These are phyloP conservation scores for Hymenoscyphus fructigenus DNA, from an alignment of 2,329 filamentous ascomycete species.

Conservation along the genomic window DNA sequence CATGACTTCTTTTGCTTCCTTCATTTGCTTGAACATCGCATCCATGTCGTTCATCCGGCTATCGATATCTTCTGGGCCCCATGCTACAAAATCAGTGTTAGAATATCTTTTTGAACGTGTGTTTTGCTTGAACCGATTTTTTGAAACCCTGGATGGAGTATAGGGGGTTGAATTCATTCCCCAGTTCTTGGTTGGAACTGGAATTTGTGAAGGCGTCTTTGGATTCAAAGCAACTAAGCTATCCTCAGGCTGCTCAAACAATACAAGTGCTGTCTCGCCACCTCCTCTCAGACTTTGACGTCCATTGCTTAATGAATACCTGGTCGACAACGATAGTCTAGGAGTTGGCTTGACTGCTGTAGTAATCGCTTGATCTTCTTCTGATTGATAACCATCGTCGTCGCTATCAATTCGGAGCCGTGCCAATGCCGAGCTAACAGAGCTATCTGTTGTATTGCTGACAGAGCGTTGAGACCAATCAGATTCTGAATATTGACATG, in stretches of 20 bases:
- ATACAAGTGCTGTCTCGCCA: conserved; percentile 26
- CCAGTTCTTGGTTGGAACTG: conserved; percentile 32
- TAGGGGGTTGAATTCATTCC: background rate
- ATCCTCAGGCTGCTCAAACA: conserved; percentile 28
- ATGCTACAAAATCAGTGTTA: conserved; percentile 67
- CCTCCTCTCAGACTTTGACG: conserved; percentile 25
- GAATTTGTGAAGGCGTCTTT: conserved; percentile 38
- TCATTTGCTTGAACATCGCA: conserved; percentile 67
- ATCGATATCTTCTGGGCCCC: conserved; percentile 64
- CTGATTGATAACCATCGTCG: conserved; percentile 6
- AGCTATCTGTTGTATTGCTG: conserved; percentile 36
- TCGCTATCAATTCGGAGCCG: conserved; percentile 34
- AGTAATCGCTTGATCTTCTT: conserved; percentile 24
- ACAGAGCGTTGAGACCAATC: conserved; percentile 23
- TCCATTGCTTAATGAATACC: conserved; percentile 25
- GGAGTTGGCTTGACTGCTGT: conserved; percentile 15
- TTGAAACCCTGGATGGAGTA: conserved; percentile 5
- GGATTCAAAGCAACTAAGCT: conserved; percentile 27
- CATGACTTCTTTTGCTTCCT: conserved; percentile 69
- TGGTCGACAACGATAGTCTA: conserved; percentile 21
- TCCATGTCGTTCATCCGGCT: conserved; percentile 76
- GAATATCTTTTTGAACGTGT: conserved; percentile 70
- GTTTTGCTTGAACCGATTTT: background rate
- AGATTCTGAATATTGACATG: conserved; percentile 34
- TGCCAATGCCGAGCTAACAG: conserved; percentile 40